Evolutionary conservation across 768 basidiomycete species (phyloP), one percentile per base, ranked within the genome.

Genomic region (Termitomyces sp.): DNA sequence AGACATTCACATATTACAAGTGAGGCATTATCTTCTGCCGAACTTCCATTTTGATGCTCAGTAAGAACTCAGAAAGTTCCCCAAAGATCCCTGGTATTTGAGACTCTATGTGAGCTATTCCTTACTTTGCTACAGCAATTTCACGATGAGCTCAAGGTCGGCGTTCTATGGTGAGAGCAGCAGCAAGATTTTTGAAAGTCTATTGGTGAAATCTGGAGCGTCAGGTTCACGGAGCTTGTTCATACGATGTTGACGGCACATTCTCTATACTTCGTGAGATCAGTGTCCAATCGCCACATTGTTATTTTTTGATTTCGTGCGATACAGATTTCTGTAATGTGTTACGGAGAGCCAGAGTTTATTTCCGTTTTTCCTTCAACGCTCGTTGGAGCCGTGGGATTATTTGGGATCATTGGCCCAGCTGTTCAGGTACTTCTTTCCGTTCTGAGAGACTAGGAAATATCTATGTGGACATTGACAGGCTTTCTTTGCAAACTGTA

Each of bases 1-100:
- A 63, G 34, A 58, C 57, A 15, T 59, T 59, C 51, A 57, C 32
- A 2, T 66, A 65, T 34, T 62, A 48, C 29, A 32, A 38, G 56
- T 57, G 20, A 49, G 56, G 2, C 29, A 17, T 15, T 14, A 6
- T 25, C 4, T 9, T 12, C 0, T 38, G n/a, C 11, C 1, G 25
- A 25, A n/a, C 32, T 8, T n/a, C 1, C 20, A 2, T 6, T 38
- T 53, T 8, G 9, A 20, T 38, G 8, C 38, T 54, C 4, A 20
- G 29, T 25, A 5, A 36, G n/a, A 20, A 36, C 4, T 12, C 11
- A 54, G 52, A 15, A 40, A 54, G 34, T 54, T 54, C 11, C 37
- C 34, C 9, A 20, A 40, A 5, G 52, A 54, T 8, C 12, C 52
- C 11, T 54, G 52, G 52, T 37, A 52, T 37, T 11, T 64, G 20